Conservation (phyloP, 225 moss, liverwort and hornwort species). For the Physcomitrellopsis africana region DNA sequence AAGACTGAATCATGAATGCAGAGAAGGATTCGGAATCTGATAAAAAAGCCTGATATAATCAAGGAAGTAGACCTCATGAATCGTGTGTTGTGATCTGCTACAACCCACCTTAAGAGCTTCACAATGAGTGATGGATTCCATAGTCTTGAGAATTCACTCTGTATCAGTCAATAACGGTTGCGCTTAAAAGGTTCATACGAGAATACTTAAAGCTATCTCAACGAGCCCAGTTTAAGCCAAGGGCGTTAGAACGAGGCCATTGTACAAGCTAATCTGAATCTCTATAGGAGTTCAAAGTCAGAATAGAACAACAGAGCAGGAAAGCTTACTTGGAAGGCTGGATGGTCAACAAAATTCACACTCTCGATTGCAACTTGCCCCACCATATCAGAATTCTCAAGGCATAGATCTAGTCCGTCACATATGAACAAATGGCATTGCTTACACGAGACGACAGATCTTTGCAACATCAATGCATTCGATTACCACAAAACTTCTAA, state of each 20-base stretch:
- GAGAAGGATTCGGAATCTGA: slow-evolving; percentile 21
- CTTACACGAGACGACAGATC: slow-evolving; percentile 1
- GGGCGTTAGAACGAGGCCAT: neutral
- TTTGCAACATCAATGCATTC: slow-evolving; percentile 1
- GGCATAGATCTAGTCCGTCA: slow-evolving; percentile 2
- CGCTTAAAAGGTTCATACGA: slow-evolving; percentile 2
- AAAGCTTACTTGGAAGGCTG: slow-evolving; percentile 54
- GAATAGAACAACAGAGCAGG: slow-evolving; percentile 24
- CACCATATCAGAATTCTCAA: slow-evolving; percentile 26
- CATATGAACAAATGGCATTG: neutral
- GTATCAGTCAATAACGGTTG: slow-evolving; percentile 15
- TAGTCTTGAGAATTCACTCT: slow-evolving; percentile 59
- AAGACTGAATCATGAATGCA: slow-evolving; percentile 12
- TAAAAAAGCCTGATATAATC: slow-evolving; percentile 11
- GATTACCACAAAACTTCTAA: neutral
- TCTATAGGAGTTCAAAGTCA: neutral
- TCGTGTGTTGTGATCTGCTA: slow-evolving; percentile 43
- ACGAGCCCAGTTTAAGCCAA: neutral
- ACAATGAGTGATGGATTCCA: slow-evolving; percentile 53
- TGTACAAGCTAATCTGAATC: slow-evolving; percentile 18
- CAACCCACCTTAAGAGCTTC: slow-evolving; percentile 38
- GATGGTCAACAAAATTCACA: slow-evolving; percentile 62
- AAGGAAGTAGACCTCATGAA: slow-evolving; percentile 41
- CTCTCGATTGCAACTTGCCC: slow-evolving; percentile 54
- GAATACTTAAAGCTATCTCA: neutral